These are phyloP conservation scores for Gynochthodes officinalis DNA, from an alignment of 257 asterid species.

Conservation along the genomic window DNA sequence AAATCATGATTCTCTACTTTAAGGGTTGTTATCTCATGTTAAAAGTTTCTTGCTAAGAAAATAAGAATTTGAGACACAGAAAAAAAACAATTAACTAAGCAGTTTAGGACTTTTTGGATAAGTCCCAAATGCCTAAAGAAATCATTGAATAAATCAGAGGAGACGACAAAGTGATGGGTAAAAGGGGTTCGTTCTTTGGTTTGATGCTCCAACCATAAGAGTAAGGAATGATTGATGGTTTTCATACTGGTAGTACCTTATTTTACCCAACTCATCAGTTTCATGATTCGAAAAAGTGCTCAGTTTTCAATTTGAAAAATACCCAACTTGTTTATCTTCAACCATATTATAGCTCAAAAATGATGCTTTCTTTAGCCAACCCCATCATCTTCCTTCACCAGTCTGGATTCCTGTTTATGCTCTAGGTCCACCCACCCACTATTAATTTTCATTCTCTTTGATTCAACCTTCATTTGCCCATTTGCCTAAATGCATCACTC, in stretches of 20 bases:
- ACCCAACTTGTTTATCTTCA: conserved; percentile 27
- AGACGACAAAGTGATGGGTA: conserved; percentile 38
- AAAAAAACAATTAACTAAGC: conserved; percentile 23
- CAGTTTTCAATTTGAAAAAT: conserved; percentile 34
- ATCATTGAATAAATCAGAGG: conserved; percentile 24
- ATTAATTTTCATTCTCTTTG: conserved; percentile 2
- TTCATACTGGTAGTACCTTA: conserved; percentile 16
- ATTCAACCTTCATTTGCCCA: background rate
- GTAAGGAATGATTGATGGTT: too few species aligned
- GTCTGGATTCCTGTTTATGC: conserved; percentile 12
- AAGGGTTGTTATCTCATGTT: background rate
- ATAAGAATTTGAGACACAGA: conserved; percentile 8
- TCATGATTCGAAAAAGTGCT: conserved; percentile 29
- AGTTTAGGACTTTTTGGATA: conserved; percentile 26
- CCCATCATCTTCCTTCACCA: conserved; percentile 27
- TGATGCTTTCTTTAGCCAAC: conserved; percentile 21
- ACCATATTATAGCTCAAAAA: conserved; percentile 4
- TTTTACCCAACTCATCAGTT: conserved; percentile 19
- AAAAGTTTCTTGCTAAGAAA: conserved; percentile 1
- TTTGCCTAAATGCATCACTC: background rate
- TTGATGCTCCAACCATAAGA: conserved; percentile 20
- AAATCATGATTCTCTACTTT: conserved; percentile 6
- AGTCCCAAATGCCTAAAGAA: conserved; percentile 40
- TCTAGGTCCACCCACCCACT: conserved; percentile 20
- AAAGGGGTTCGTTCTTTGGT: conserved; percentile 23